Base-by-base conservation (phyloP, 352 stramenopile genomes). In the Phytophthora foliorum region DNA sequence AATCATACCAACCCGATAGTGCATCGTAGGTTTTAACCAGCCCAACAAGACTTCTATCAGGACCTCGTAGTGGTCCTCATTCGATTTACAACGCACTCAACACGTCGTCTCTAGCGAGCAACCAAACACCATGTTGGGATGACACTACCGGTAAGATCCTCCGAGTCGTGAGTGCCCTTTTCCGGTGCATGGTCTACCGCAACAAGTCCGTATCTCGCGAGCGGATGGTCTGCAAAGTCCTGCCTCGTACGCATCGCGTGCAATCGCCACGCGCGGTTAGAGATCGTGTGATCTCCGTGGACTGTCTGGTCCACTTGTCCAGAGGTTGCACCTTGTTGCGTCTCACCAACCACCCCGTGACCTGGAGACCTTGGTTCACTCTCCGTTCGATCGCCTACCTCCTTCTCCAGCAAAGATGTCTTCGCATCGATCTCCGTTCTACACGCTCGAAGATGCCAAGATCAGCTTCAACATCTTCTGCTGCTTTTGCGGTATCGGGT, bases 401-500 rank as follows among this genome's bases (percentile, higher is more conserved):
- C 60, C 5, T 21, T 24, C 25, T 39, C 52, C 24, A 57, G 17
- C 50, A 36, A 64, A 14, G 32, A 70, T 74, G 60, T 2, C 64
- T 5, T 22, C 57, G n/a, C 59, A 22, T 16, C 52, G 50, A n/a
- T 53, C 56, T 39, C 39, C 69, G 13, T 74, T 74, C 39, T 74
- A 83, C 63, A 90, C 78, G 27, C 51, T 82, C 31, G 80, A 90
- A 56, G 82, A 89, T 62, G 70, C 71, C 62, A 90, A 88, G 67
- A 76, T 75, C 48, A 70, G 73, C 48, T 90, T 90, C 70, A 88
- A 86, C 61, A 71, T 90, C 58, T 75, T 88, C 46, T 92, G 84
- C 63, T 80, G 75, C 22, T 84, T 92, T 51, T 92, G 75, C 58
- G 84, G 84, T 51, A 84, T 92, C 63, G 84, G 82, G 13, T 87